These are phyloP conservation scores for Coniochaeta sp. DNA, from an alignment of 2,329 filamentous ascomycete genomes.

Conservation along the genomic window DNA sequence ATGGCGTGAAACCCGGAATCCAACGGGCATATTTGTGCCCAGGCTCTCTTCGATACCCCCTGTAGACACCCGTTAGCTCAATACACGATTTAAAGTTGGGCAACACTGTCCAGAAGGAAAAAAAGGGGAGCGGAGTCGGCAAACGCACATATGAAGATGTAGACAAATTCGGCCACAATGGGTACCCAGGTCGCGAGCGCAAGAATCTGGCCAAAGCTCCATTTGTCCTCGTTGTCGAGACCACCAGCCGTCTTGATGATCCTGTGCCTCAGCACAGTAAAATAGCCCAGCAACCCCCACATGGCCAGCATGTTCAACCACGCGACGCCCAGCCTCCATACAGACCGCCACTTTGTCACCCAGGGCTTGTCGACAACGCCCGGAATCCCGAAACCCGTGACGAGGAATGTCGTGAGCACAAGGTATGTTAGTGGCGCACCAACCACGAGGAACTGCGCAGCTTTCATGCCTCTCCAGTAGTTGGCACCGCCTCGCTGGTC, in stretches of 20 bases:
- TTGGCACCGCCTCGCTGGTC: conserved; percentile 9
- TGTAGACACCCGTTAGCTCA: not conserved
- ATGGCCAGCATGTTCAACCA: conserved; percentile 5
- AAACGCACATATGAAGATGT: conserved; percentile 15
- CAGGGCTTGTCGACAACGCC: conserved; percentile 4
- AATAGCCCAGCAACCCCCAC: conserved; percentile 4
- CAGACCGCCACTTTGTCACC: conserved; percentile 1
- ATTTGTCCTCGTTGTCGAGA: conserved; percentile 7
- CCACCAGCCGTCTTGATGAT: conserved; percentile 3
- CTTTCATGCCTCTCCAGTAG: conserved; percentile 10
- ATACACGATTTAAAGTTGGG: not conserved
- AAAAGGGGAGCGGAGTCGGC: too few species aligned
- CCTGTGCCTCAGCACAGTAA: conserved; percentile 2
- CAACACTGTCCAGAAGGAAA: not conserved
- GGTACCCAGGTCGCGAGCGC: conserved; percentile 17
- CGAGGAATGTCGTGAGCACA: conserved; percentile 7
- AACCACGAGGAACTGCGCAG: conserved; percentile 8
- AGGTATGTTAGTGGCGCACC: conserved; percentile 10
- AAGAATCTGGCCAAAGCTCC: conserved; percentile 18
- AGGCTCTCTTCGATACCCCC: conserved; percentile 3
- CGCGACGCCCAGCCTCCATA: conserved; percentile 2
- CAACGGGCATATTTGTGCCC: conserved; percentile 1
- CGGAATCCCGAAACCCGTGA: conserved; percentile 10
- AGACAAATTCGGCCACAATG: conserved; percentile 12
- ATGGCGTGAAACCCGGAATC: not conserved